A percentile compares a stretch with the other conserved stretches of the same genome.
Evolutionary conservation across 1,284 basidiomycete genomes (phyloP).

Genomic region (Phlebopus sp.): DNA sequence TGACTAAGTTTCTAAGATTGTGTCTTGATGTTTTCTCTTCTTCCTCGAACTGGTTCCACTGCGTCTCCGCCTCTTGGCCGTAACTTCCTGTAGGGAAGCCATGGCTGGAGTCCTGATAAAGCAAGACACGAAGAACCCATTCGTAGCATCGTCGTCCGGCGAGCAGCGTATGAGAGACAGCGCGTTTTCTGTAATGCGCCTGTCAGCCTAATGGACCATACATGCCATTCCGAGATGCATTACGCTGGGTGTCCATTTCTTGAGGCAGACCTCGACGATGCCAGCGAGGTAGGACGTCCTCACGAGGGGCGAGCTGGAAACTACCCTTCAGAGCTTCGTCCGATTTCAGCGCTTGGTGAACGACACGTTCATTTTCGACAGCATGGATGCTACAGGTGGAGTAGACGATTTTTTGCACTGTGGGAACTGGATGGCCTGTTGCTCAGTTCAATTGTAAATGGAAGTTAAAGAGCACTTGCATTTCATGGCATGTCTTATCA

Average conservation of each 20-base stretch:
- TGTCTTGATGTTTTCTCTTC: conserved; percentile 7
- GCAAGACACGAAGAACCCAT: conserved; percentile 93
- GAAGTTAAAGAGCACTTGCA: conserved; percentile 50
- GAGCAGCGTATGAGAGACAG: conserved; percentile 78
- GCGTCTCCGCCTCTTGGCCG: conserved; percentile 15
- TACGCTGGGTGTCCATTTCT: conserved; percentile 54
- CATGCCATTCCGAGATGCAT: conserved; percentile 9
- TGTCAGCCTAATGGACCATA: neutral
- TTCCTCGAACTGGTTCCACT: conserved; percentile 1
- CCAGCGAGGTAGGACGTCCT: conserved; percentile 76
- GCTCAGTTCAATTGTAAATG: conserved; percentile 14
- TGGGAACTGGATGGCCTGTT: conserved; percentile 40
- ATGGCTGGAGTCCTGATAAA: conserved; percentile 48
- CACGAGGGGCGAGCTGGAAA: conserved; percentile 68
- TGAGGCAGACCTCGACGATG: conserved; percentile 68
- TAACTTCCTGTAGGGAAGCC: conserved; percentile 7
- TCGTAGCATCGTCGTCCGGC: conserved; percentile 84
- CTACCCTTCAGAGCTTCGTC: conserved; percentile 56
- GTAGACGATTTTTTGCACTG: conserved; percentile 84
- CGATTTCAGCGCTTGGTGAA: conserved; percentile 68
- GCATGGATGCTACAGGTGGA: conserved; percentile 94
- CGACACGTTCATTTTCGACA: conserved; percentile 87
- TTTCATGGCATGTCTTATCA: conserved; percentile 94
- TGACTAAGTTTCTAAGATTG: neutral
- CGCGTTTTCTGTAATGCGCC: conserved; percentile 49